These are phyloP conservation scores for Lachancea fermentati DNA, from an alignment of 805 yeast species.

Conservation along the genomic window DNA sequence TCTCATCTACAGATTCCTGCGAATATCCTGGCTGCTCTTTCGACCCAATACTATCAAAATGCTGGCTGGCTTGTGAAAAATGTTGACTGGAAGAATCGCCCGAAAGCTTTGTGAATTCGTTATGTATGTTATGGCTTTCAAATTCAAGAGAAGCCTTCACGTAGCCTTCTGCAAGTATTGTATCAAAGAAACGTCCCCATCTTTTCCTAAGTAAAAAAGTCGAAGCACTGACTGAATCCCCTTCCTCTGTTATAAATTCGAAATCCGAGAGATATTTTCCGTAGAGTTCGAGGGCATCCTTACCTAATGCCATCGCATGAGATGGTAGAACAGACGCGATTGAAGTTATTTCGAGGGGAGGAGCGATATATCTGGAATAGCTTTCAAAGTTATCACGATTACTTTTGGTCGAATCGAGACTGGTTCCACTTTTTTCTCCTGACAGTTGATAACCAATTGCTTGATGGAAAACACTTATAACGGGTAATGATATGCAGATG, in stretches of 20 bases:
- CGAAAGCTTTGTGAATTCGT: conserved; percentile 6
- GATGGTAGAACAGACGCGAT: conserved; percentile 69
- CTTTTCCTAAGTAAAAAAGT: conserved; percentile 56
- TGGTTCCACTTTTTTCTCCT: conserved; percentile 4
- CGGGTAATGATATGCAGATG: conserved; percentile 49
- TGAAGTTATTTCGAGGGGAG: conserved; percentile 59
- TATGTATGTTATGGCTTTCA: conserved; percentile 5
- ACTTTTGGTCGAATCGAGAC: neutral
- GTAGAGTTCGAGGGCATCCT: conserved; percentile 64
- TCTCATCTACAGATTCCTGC: conserved; percentile 1
- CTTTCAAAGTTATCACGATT: conserved; percentile 47
- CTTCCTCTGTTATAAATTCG: conserved; percentile 65
- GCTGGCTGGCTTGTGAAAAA: conserved; percentile 3
- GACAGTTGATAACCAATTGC: conserved; percentile 1
- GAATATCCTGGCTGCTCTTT: conserved; percentile 1
- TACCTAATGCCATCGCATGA: conserved; percentile 70
- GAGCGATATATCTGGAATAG: conserved; percentile 71
- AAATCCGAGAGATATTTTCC: conserved; percentile 63
- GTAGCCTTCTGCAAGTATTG: conserved; percentile 56
- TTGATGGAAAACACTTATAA: conserved; percentile 39
- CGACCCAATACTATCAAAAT: conserved; percentile 5
- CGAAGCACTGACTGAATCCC: conserved; percentile 62
- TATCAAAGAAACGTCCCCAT: conserved; percentile 72
- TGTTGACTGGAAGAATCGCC: neutral
- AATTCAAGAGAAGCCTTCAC: conserved; percentile 42